These are phyloP conservation scores for Pyricularia grisea DNA, from an alignment of 2,329 filamentous ascomycete species.

Conservation along the genomic window DNA sequence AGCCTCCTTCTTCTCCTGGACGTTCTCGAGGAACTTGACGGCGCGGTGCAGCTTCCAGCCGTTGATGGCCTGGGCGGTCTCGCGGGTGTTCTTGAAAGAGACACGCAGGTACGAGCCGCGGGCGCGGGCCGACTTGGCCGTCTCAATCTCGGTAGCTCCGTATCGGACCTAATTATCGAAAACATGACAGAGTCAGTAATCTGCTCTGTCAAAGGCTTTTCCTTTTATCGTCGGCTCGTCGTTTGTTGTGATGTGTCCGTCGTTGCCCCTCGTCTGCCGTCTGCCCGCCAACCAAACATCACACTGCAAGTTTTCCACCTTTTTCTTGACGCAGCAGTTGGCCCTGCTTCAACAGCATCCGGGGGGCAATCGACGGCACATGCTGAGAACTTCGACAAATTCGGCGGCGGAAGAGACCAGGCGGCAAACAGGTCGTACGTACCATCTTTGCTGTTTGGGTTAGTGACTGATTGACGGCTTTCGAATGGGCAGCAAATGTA, in stretches of 20 bases:
- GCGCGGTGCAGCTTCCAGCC: slow-evolving; percentile 97
- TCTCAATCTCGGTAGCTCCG: slow-evolving; percentile 80
- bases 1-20: slow-evolving; percentile 92
- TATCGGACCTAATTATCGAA: slow-evolving; percentile 67
- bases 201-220: neutral
- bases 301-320: neutral
- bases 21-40: slow-evolving; percentile 95
- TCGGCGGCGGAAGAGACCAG: neutral
- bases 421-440: neutral
- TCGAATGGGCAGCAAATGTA: slow-evolving; percentile 1
- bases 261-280: neutral
- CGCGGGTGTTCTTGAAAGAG: slow-evolving; percentile 99
- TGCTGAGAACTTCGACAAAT: neutral
- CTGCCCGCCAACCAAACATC: neutral
- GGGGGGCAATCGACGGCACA: neutral
- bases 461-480: slow-evolving; percentile 3
- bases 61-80: slow-evolving; percentile 99
- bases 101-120: slow-evolving; percentile 98
- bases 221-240: neutral
- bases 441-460: slow-evolving; percentile 6
- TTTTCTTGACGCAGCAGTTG: neutral
- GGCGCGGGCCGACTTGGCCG: slow-evolving; percentile 91
- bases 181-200: slow-evolving; percentile 11
- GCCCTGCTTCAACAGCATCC: neutral
- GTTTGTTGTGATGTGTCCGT: neutral